Conservation (phyloP, 2,329 filamentous ascomycete species). For the Trichoderma arundinaceum region DNA sequence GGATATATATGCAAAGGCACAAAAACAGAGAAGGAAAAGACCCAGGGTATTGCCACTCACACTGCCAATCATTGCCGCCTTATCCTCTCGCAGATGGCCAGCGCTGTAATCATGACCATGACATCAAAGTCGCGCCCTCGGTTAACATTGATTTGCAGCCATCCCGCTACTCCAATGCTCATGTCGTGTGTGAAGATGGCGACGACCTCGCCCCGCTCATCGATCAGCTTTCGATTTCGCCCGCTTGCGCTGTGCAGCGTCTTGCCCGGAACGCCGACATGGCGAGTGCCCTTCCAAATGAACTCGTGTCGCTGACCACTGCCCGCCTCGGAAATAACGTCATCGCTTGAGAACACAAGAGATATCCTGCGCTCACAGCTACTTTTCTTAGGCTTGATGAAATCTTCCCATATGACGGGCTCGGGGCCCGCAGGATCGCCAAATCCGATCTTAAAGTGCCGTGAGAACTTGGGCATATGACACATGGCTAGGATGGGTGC, state of each 20-base stretch:
- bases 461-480: conserved; percentile 33
- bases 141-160: conserved; percentile 34
- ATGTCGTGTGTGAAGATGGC: conserved; percentile 33
- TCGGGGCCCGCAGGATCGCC: conserved; percentile 31
- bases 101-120: conserved; percentile 32
- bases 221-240: conserved; percentile 33
- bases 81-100: conserved; percentile 33
- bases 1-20: too few species aligned
- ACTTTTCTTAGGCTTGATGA: conserved; percentile 29
- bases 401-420: conserved; percentile 35
- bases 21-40: too few species aligned
- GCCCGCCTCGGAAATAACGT: neutral
- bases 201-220: conserved; percentile 29
- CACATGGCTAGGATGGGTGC: conserved; percentile 31
- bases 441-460: conserved; percentile 35
- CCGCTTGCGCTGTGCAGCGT: neutral
- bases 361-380: conserved; percentile 27
- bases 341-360: conserved; percentile 20
- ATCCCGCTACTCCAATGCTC: conserved; percentile 26
- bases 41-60: neutral
- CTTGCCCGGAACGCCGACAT: conserved; percentile 29
- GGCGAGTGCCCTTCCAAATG: conserved; percentile 33
- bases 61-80: conserved; percentile 22
- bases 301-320: conserved; percentile 28
- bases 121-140: conserved; percentile 33